phyloP scores from a whole-genome alignment of 176 grass and related monocot genomes.

The Canna indica region DNA sequence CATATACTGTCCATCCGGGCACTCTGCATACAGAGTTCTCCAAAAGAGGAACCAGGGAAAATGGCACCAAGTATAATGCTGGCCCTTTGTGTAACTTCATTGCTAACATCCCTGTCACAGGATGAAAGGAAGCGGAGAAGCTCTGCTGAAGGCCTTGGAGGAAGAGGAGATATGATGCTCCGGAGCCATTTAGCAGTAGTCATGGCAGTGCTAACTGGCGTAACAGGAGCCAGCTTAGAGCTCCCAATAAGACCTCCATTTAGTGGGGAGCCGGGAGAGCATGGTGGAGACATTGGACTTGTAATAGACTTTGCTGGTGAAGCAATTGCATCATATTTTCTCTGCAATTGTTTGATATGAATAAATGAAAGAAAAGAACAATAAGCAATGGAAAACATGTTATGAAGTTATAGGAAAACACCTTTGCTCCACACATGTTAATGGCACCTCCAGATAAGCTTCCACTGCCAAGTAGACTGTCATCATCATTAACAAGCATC shows the following conservation, averaged over 20 bases:
- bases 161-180: constrained; percentile 67
- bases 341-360: constrained; percentile 36
- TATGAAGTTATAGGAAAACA: constrained; percentile 19
- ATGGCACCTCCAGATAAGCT: constrained; percentile 85
- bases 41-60: constrained; percentile 63
- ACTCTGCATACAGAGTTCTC: constrained; percentile 36
- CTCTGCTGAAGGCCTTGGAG: constrained; percentile 54
- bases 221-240: constrained; percentile 64
- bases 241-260: constrained; percentile 8
- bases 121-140: constrained; percentile 66
- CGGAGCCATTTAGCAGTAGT: constrained; percentile 97
- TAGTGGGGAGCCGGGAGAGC: constrained; percentile 45
- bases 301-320: constrained; percentile 80
- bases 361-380: background rate
- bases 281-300: constrained; percentile 76
- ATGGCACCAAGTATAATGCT: constrained; percentile 82
- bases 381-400: background rate
- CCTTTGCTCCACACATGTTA: constrained; percentile 73
- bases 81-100: constrained; percentile 53
- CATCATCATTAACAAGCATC: constrained; percentile 83
- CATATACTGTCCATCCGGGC: constrained; percentile 77
- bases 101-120: constrained; percentile 60
- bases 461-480: constrained; percentile 78
- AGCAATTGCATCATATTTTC: constrained; percentile 68
- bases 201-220: constrained; percentile 90